Conservation (phyloP, 2,329 filamentous ascomycete genomes). For the Cytospora piceicola region DNA sequence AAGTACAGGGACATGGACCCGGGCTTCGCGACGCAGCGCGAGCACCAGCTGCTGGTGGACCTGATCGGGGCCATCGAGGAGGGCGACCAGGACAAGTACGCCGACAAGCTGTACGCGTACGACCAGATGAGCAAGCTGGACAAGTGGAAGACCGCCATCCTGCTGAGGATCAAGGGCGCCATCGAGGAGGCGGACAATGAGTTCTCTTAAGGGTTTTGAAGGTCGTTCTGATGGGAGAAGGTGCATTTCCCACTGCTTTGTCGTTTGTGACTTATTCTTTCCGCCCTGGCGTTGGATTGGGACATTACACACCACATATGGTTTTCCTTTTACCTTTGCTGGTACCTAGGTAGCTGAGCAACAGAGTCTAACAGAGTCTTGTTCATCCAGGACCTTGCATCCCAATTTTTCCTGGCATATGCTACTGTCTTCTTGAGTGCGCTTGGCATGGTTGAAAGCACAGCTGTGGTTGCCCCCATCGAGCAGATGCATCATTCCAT, state of each 20-base stretch:
- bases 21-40: slow-evolving; percentile 75
- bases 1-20: slow-evolving; percentile 81
- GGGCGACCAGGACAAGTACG: slow-evolving; percentile 80
- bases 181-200: slow-evolving; percentile 62
- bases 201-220: slow-evolving; percentile 38
- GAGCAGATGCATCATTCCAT: not conserved
- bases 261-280: not conserved
- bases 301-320: not conserved
- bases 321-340: not conserved
- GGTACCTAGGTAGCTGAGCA: slow-evolving; percentile 7
- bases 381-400: not conserved
- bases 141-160: slow-evolving; percentile 92
- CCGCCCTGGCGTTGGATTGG: slow-evolving; percentile 6
- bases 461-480: not conserved
- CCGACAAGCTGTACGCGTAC: slow-evolving; percentile 84
- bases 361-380: not conserved
- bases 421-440: not conserved
- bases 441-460: not conserved
- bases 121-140: slow-evolving; percentile 93
- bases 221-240: not conserved
- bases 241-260: not conserved
- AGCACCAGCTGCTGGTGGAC: slow-evolving; percentile 80
- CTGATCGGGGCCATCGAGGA: slow-evolving; percentile 75
- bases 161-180: slow-evolving; percentile 80
- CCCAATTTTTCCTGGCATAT: not conserved